Base-by-base conservation (phyloP, 2,329 filamentous ascomycete genomes). In the Seiridium cupressi region DNA sequence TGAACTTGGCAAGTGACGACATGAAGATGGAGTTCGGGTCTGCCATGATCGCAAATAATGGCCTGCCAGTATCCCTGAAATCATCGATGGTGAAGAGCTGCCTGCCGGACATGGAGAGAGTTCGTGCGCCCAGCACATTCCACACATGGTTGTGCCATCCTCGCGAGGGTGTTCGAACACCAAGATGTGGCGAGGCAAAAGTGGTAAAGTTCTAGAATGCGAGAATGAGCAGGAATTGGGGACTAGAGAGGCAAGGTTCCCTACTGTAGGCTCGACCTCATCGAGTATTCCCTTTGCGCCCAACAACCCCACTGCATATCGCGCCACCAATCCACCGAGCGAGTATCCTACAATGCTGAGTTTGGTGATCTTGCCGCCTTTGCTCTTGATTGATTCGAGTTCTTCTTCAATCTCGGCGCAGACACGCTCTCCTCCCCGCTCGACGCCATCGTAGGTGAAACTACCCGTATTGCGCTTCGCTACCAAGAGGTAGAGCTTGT, bases 291-390 rank as follows among this genome's bases (percentile, higher is more conserved):
- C 92, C 68, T 90, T 91, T 58, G 91, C 88, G 67, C 93, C 86
- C 3, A 98, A 81, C 68, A 98, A 77, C 0, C 94, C 94, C 60
- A 97, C 84, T 2, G 91, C 90, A 77, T 97, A 98, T 61, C 94
- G 84, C 8, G 92, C 88, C 4, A 98, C 87, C 5, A 98, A 79
- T 0, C 94, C 94, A 51, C 94, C 94, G 1, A 97, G 81, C 0
- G 92, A 96, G 74, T 98, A 97, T 44, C 94, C 94, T 48, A 94
- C 84, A 46, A 98, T 81, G 72, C 93, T 97, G 64, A 98, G 80
- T 76, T 93, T 96, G 53, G 78, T 88, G 69, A 97, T 89, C 47
- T 85, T 83, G 65, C 89, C 85, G 31, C 92, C 93, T 35, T 81
- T 78, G 47, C 77, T 77, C 54, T 84, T 81, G 56, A 88, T 81